A percentile compares a stretch with the other conserved stretches of the same genome.
phyloP scores from a whole-genome alignment of 331 rosid species.

The Telfairia occidentalis region DNA sequence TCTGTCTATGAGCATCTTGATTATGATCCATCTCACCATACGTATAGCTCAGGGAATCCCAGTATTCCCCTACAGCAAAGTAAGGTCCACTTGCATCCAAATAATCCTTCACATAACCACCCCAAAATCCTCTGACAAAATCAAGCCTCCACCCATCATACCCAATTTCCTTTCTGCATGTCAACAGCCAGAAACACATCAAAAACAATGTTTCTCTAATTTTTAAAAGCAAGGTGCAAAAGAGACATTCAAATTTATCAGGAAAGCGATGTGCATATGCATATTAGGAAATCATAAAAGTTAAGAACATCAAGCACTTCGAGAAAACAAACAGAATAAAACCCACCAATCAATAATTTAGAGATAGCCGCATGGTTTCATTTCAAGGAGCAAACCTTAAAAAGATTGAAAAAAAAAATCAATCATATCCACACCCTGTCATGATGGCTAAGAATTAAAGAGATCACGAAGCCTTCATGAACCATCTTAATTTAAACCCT shows the following conservation, averaged over 20 bases:
- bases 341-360: neutral
- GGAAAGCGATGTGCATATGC: neutral
- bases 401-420: neutral
- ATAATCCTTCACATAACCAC: slow-evolving; percentile 93
- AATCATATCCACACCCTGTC: neutral
- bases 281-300: neutral
- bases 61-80: slow-evolving; percentile 83
- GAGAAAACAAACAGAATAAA: neutral
- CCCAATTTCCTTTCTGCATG: slow-evolving; percentile 73
- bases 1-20: slow-evolving; percentile 98
- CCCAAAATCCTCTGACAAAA: slow-evolving; percentile 98
- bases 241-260: neutral
- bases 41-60: slow-evolving; percentile 96
- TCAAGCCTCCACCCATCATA: slow-evolving; percentile 99
- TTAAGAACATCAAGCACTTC: neutral
- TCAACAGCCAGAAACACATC: neutral
- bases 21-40: slow-evolving; percentile 82
- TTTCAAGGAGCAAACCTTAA: neutral
- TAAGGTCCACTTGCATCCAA: slow-evolving; percentile 63
- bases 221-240: neutral
- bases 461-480: neutral
- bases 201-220: neutral
- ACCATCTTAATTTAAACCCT: neutral
- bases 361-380: neutral
- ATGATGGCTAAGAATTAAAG: neutral